Evolutionary conservation across 352 stramenopile genomes (phyloP), one percentile per base, ranked within the genome.

Genomic region (Elongisporangium prolatum): DNA sequence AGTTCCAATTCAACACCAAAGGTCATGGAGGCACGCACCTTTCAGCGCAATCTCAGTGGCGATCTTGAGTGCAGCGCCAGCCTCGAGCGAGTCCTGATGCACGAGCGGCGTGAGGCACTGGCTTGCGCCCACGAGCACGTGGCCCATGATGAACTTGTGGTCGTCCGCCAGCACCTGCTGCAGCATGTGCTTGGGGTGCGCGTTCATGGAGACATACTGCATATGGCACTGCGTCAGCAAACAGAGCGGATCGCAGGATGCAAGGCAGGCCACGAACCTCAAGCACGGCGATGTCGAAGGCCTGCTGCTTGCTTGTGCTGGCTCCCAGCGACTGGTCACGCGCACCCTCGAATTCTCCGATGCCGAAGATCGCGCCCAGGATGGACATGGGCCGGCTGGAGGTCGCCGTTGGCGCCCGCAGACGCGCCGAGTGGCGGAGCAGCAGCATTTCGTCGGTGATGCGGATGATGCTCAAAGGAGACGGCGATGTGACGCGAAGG

Each of bases 121-220:
- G 40, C 84, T 95, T 11, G 80, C 69, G 20, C 75, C 84, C 4
- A 95, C 82, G 14, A 95, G 84, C 53, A 93, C 80, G 50, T 92
- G 84, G 48, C 84, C 86, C 84, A 95, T 95, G 24, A 95, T 64
- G 56, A 92, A 93, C 17, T 69, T 47, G n/a, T 50, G 61, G 48
- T 90, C 75, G 21, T 86, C 71, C 8, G 69, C 68, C 38, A 95
- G 54, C 24, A 89, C 72, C 67, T 89, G 73, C 21, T 86, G 75
- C 52, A 92, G 62, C 68, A 87, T 78, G 57, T 83, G 76, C 64
- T 89, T 89, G 16, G 83, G 83, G 59, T 90, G 75, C 55, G 77
- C 72, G 47, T 91, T 93, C 83, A 93, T 91, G 37, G 75, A 72
- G 28, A 89, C 83, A 59, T 88, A 93, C 80, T 92, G 47, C 47